phyloP scores from a whole-genome alignment of 306 rosid species.

The Gastrolobium bilobum region DNA sequence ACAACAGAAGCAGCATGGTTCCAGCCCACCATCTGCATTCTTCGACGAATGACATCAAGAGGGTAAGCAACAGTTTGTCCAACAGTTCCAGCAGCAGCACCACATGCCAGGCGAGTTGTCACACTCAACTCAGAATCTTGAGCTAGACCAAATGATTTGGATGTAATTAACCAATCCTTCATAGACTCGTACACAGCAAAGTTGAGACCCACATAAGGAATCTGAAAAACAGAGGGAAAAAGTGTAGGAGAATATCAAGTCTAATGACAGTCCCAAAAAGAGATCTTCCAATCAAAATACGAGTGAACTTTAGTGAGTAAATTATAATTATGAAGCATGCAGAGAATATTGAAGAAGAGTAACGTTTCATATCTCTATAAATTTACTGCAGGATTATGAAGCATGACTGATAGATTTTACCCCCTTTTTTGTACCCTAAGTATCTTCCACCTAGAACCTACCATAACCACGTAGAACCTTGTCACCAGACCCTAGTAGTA shows the following conservation, averaged over 20 bases:
- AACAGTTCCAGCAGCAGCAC: slow-evolving; percentile 92
- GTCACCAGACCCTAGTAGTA: background rate
- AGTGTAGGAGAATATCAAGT: slow-evolving; percentile 33
- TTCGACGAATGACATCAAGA: slow-evolving; percentile 93
- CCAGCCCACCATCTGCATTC: slow-evolving; percentile 99
- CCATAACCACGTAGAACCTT: slow-evolving; percentile 15
- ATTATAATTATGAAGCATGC: slow-evolving; percentile 16
- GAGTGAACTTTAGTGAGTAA: slow-evolving; percentile 3
- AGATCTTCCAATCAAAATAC: slow-evolving; percentile 9
- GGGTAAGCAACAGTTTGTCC: slow-evolving; percentile 98
- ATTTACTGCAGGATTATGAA: background rate
- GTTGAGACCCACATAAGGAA: slow-evolving; percentile 95
- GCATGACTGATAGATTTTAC: background rate
- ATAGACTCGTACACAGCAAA: slow-evolving; percentile 92
- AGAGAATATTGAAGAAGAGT: slow-evolving; percentile 20
- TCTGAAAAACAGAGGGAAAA: slow-evolving; percentile 53
- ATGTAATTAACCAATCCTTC: slow-evolving; percentile 81
- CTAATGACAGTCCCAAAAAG: background rate
- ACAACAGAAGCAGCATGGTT: slow-evolving; percentile 82
- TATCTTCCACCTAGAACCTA: slow-evolving; percentile 9
- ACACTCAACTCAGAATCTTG: slow-evolving; percentile 82
- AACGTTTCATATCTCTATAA: background rate
- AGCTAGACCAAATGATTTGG: slow-evolving; percentile 72
- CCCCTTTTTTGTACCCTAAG: background rate
- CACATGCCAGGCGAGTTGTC: slow-evolving; percentile 85